Base-by-base conservation (phyloP, 2,329 filamentous ascomycete species). In the Leptographium flavum region DNA sequence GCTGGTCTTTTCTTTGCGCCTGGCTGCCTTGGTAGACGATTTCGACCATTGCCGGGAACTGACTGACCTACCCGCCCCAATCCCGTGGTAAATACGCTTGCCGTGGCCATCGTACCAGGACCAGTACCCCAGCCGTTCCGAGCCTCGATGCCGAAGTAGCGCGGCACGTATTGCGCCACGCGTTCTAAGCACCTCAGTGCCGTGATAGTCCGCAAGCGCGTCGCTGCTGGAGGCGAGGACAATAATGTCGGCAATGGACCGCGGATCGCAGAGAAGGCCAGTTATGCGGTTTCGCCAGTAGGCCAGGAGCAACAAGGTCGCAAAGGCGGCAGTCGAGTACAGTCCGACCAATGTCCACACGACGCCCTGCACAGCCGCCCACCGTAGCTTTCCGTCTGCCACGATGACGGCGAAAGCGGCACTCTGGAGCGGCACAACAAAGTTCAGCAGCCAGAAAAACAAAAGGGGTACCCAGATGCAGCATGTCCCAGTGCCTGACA, bases 111-210 rank as follows among this genome's bases (percentile, higher is more conserved):
- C 77, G 17, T 79, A 77, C 23, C 79, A 77, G 47, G 75, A 76
- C 86, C 88, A 95, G 61, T 93, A 93, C 7, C 88, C 87, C n/a
- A 95, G 71, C 38, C 83, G 73, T 54, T 90, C 79, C 5, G 73
- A 66, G 51, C 76, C 75, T 49, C 70, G 74, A 55, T 68, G 73
- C 42, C 63, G 66, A 37, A 74, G 69, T 50, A n/a, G n/a, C n/a
- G 69, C 68, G 25, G 68, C 63, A 53, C 63, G 64, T 54, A 83
- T 74, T 30, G 76, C 68, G 28, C 62, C 56, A 40, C 69, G 67
- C 15, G 63, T 65, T 8, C 63, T 61, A 37, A 77, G 70, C 0
- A 76, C 74, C 54, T 88, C 82, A 0, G 80, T 78, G 4, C 76
- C 76, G 13, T 74, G 69, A 60, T 87, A 94, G 55, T 83, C 81